Evolutionary conservation across 345 rosid species (phyloP), one percentile per base, ranked within the genome.

Genomic region (Trapa bicornis): DNA sequence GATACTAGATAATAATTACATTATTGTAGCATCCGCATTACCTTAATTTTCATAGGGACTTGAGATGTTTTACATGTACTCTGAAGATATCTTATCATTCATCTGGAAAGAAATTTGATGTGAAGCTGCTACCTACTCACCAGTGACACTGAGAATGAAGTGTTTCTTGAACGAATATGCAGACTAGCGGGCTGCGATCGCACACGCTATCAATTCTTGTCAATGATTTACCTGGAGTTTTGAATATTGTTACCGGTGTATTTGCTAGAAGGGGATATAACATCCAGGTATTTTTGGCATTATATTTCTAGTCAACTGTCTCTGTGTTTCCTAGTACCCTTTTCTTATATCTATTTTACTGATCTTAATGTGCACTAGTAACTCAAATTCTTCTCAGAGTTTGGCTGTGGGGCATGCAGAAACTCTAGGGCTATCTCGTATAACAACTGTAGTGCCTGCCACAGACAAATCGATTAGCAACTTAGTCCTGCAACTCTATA

Each of bases 181-280:
- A 94, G 97, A 81, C 83, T 36, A 81, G 74, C 75, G 96, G 97
- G 54, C 78, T 94, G 69, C 88, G 75, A 66, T 91, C 97, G 38
- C 97, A 89, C 76, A 89, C 99, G 9, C 73, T 94, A 38, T 86
- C 88, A 16, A 79, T 89, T 87, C 79, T 94, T 5, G 99, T 91
- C 37, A 94, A 72, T 67, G 83, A 94, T 66, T 2, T 48, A 69
- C 95, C 97, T 54, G 96, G 99, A 76, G 99, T 94, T 74, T 89
- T 94, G 61, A 94, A 94, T 76, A 78, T 83, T 42, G 70, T 91
- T 11, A 86, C 97, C 0, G 97, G 96, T 64, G 89, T 86, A 64
- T 82, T 94, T 47, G 80, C 99, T 74, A 82, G 91, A 74, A 81
- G 93, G 79, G 96, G 95, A 62, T 89, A 94, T 77, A 89, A 86